Evolutionary conservation across 352 stramenopile species (phyloP), one percentile per base, ranked within the genome.

Genomic region (Globisporangium uncinulatum): DNA sequence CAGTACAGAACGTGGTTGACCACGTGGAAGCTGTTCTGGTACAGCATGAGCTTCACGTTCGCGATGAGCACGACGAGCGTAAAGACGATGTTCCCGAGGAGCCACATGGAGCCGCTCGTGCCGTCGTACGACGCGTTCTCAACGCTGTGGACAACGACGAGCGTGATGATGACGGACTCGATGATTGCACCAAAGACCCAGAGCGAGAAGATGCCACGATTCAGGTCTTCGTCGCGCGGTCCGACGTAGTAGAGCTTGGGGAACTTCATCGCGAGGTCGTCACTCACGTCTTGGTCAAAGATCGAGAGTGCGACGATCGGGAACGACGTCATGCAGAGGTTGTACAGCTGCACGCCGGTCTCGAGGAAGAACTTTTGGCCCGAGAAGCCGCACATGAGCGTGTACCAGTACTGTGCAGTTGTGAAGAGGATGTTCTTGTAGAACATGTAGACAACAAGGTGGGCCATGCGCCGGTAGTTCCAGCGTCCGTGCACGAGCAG

Each of bases 351-450:
- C 9, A 89, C 70, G 31, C 84, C 82, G 21, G 70, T 84, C 49
- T 92, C 84, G 1, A 94, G 60, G 61, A 87, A 94, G 54, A 94
- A 91, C 37, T 94, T 94, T 36, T 94, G 78, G 0, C 83, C 82
- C 2, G 82, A 92, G 45, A 91, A 91, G 1, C 78, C 84, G 45
- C 71, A 87, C 57, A 89, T 57, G 20, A 81, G 70, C 20, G 84
- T 86, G 65, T 86, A 90, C 77, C 75, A 90, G 55, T 84, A 94
- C 61, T 94, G 77, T 41, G 77, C 68, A 0, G 74, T 71, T 0
- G 80, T 89, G 51, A 89, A 85, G 9, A 92, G 59, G 44, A 93
- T 90, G 59, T 91, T 98, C 69, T 98, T 98, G 78, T 96, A 98
- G 54, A 98, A 97, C 43, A 94, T 95, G 70, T 96, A 98, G 14